Conservation (phyloP, 2,329 filamentous ascomycete species). For the Zopfia rhizophila region DNA sequence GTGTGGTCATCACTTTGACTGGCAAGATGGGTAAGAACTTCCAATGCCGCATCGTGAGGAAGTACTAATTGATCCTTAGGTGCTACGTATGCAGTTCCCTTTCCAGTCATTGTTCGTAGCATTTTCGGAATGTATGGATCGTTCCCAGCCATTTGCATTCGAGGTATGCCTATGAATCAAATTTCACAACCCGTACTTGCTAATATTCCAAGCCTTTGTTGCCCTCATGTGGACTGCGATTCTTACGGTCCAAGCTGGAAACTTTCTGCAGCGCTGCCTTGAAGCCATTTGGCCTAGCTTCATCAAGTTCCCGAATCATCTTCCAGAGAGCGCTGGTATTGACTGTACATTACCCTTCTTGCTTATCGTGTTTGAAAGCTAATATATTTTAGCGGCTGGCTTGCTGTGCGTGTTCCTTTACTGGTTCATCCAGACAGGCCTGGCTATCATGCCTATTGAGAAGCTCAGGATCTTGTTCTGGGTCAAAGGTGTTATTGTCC, state of each 20-base stretch:
- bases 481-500: conserved; percentile 56
- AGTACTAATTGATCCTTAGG: conserved; percentile 21
- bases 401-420: conserved; percentile 64
- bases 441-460: conserved; percentile 57
- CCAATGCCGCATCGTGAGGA: neutral
- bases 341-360: conserved; percentile 30
- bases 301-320: conserved; percentile 51
- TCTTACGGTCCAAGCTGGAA: conserved; percentile 58
- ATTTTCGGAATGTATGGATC: conserved; percentile 59
- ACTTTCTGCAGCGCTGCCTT: conserved; percentile 55
- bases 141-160: conserved; percentile 57
- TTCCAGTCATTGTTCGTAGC: conserved; percentile 56
- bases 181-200: neutral
- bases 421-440: conserved; percentile 59
- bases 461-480: conserved; percentile 58
- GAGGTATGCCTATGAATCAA: conserved; percentile 22
- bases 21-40: conserved; percentile 50
- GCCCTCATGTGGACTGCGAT: conserved; percentile 61
- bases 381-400: conserved; percentile 51
- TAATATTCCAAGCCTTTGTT: conserved; percentile 49
- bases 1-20: conserved; percentile 60
- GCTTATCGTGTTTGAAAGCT: neutral
- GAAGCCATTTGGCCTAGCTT: conserved; percentile 56
- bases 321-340: conserved; percentile 43
- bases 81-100: conserved; percentile 50